These are phyloP conservation scores for Rosa lucieae DNA, from an alignment of 306 rosid species.

Conservation along the genomic window DNA sequence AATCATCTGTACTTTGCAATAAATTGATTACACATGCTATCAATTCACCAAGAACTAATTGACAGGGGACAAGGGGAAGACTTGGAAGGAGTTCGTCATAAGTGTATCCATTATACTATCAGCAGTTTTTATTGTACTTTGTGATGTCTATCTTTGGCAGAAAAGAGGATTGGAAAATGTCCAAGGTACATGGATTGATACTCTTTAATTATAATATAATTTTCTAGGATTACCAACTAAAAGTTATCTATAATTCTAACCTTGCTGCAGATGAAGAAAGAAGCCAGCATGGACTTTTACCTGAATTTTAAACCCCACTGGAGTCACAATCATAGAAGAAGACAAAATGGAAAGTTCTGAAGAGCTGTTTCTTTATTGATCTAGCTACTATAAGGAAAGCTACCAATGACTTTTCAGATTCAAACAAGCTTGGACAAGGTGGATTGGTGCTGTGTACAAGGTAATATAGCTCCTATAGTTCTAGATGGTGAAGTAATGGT, in stretches of 20 bases:
- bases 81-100: no score
- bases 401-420: conserved; percentile 39
- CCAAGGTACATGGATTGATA: no score
- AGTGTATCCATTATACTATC: no score
- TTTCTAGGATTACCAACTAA: not conserved
- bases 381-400: conserved; percentile 18
- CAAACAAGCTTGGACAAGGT: conserved; percentile 56
- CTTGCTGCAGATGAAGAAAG: conserved; percentile 12
- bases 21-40: no score
- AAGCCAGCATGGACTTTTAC: conserved; percentile 24
- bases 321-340: conserved; percentile 42
- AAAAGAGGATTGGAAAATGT: no score
- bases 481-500: not conserved
- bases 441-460: conserved; percentile 66
- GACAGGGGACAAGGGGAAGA: no score
- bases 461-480: conserved; percentile 7
- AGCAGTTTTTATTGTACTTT: no score
- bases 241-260: not conserved
- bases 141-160: no score
- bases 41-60: no score
- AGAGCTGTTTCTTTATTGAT: conserved; percentile 38
- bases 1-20: no score
- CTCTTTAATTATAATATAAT: no score
- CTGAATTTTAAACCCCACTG: conserved; percentile 30
- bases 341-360: conserved; percentile 51